phyloP scores from a whole-genome alignment of 1,284 basidiomycete species.

The Neonothopanus nambi region DNA sequence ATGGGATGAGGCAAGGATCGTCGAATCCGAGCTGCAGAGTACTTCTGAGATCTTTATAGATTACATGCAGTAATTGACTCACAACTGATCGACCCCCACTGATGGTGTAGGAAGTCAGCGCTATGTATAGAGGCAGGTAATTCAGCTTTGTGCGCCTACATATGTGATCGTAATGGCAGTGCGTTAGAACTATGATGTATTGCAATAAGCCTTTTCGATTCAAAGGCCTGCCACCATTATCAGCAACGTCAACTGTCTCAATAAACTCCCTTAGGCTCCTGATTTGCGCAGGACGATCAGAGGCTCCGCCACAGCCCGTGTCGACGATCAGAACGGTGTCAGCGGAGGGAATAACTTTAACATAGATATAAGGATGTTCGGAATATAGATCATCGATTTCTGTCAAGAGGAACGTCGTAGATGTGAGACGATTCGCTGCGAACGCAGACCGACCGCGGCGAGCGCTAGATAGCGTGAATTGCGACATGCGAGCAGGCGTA shows the following conservation, averaged over 20 bases:
- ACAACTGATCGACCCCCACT: conserved; percentile 47
- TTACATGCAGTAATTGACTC: conserved; percentile 14
- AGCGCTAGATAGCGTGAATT: too few relatives aligned
- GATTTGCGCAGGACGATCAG: conserved; percentile 39
- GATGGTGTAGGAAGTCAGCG: not conserved
- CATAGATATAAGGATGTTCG: conserved; percentile 57
- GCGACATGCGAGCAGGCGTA: too few relatives aligned
- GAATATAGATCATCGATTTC: conserved; percentile 52
- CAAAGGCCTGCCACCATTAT: conserved; percentile 43
- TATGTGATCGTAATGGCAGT: conserved; percentile 62
- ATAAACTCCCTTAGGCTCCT: conserved; percentile 49
- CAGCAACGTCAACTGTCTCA: conserved; percentile 42
- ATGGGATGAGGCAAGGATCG: conserved; percentile 46
- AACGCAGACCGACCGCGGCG: conserved; percentile 30
- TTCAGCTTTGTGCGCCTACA: conserved; percentile 33
- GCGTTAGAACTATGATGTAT: conserved; percentile 50
- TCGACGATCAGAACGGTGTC: conserved; percentile 50
- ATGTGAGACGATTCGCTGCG: conserved; percentile 43
- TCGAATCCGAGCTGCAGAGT: conserved; percentile 34
- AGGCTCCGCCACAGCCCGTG: conserved; percentile 53
- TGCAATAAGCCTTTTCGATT: conserved; percentile 41
- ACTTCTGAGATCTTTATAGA: not conserved
- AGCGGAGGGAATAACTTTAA: conserved; percentile 40
- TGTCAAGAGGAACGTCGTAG: conserved; percentile 49
- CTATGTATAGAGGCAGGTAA: not conserved